phyloP scores from a whole-genome alignment of 495 filamentous ascomycete species.

The Talaromyces thailandensis region DNA sequence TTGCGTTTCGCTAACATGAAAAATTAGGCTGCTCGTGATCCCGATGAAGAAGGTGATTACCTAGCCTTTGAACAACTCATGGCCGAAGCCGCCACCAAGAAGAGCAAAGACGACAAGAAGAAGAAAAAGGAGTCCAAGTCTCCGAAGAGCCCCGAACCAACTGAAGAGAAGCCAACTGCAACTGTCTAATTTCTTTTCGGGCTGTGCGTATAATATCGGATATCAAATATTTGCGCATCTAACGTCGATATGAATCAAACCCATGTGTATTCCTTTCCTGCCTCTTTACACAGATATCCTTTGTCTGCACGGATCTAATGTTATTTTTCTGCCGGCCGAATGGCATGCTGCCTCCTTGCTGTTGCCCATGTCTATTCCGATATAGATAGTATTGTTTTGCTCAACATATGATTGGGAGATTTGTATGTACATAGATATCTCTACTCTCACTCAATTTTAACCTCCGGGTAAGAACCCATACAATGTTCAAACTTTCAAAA shows the following conservation, averaged over 20 bases:
- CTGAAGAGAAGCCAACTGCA: background rate
- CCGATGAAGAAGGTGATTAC: slow-evolving; percentile 96
- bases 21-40: slow-evolving; percentile 71
- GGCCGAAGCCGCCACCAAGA: slow-evolving; percentile 91
- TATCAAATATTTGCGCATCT: background rate
- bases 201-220: background rate
- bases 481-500: background rate
- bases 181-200: background rate
- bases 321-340: background rate
- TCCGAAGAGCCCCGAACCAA: background rate
- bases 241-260: slow-evolving; percentile 2
- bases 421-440: background rate
- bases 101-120: slow-evolving; percentile 71
- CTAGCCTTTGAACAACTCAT: slow-evolving; percentile 98
- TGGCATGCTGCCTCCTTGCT: background rate
- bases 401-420: slow-evolving; percentile 1
- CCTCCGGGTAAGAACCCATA: background rate
- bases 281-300: slow-evolving; percentile 1
- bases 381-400: slow-evolving; percentile 3
- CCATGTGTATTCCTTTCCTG: background rate
- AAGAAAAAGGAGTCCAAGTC: slow-evolving; percentile 52
- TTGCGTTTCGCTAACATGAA: slow-evolving; percentile 13
- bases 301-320: background rate
- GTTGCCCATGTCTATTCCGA: background rate
- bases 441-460: background rate